Evolutionary conservation across 331 rosid species (phyloP).

Genomic region (Quercus phellos): DNA sequence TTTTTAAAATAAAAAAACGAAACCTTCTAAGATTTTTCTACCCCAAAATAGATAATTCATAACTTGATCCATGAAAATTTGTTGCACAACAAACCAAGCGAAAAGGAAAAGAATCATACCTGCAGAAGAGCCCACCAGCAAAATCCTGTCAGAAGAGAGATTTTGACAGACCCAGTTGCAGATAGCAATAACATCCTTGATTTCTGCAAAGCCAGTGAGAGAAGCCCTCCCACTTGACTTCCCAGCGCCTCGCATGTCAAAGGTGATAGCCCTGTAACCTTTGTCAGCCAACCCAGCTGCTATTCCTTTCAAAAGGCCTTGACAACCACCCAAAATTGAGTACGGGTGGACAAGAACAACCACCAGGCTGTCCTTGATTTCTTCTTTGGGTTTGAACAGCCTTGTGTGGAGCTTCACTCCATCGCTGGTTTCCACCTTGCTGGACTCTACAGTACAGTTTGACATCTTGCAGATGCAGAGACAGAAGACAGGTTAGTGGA

Average conservation of each 20-base stretch:
- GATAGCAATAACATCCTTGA: constrained; percentile 68
- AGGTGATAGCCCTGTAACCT: constrained; percentile 64
- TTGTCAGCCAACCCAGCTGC: constrained; percentile 57
- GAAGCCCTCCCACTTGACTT: constrained; percentile 74
- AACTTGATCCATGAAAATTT: constrained; percentile 9
- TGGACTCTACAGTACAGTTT: constrained; percentile 42
- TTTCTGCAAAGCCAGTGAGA: constrained; percentile 76
- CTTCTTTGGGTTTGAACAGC: constrained; percentile 54
- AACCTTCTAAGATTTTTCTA: neutral
- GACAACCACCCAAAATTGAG: constrained; percentile 78
- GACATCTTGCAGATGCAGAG: constrained; percentile 31
- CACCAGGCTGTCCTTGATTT: constrained; percentile 24
- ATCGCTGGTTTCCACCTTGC: constrained; percentile 55
- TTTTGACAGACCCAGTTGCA: constrained; percentile 50
- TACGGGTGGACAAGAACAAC: constrained; percentile 82
- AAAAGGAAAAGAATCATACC: constrained; percentile 30
- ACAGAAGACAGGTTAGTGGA: neutral
- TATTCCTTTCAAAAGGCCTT: constrained; percentile 73
- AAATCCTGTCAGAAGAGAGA: constrained; percentile 32
- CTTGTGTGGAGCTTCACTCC: constrained; percentile 68
- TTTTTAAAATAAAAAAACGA: neutral
- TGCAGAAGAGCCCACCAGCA: constrained; percentile 91
- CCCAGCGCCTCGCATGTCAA: constrained; percentile 90
- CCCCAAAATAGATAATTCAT: neutral
- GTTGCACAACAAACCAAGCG: neutral